phyloP scores from a whole-genome alignment of 164 flowering plant species.

The Aristolochia contorta region DNA sequence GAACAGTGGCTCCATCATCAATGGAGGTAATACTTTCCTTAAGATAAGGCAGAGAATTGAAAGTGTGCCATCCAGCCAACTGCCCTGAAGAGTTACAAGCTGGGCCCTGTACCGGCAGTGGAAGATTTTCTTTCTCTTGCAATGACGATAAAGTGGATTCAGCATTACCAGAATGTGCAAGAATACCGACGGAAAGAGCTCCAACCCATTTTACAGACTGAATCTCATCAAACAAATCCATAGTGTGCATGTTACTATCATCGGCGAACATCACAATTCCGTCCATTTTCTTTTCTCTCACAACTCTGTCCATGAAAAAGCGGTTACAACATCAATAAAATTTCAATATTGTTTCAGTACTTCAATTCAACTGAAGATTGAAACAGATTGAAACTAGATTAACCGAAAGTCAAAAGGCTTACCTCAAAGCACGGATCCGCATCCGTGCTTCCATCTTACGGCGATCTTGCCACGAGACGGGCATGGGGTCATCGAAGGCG shows the following conservation, averaged over 20 bases:
- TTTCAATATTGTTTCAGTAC: conserved; percentile 1
- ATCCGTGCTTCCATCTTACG: conserved; percentile 61
- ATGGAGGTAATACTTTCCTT: conserved; percentile 52
- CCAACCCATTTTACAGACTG: conserved; percentile 84
- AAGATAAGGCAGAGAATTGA: conserved; percentile 47
- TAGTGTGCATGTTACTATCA: conserved; percentile 89
- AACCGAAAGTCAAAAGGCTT: neutral
- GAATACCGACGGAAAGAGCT: conserved; percentile 87
- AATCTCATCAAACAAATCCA: conserved; percentile 94
- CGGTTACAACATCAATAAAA: neutral
- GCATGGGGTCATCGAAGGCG: conserved; percentile 56
- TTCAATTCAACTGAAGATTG: neutral
- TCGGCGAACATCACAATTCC: conserved; percentile 94
- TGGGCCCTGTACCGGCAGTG: conserved; percentile 86
- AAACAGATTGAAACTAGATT: neutral
- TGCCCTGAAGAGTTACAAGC: conserved; percentile 81
- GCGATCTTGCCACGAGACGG: conserved; percentile 62
- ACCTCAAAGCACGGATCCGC: conserved; percentile 84
- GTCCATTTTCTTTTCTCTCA: conserved; percentile 69
- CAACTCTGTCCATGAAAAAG: conserved; percentile 36
- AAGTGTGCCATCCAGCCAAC: conserved; percentile 85
- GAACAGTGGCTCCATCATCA: conserved; percentile 64
- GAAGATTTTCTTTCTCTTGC: conserved; percentile 26
- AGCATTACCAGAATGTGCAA: conserved; percentile 43
- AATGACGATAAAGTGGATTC: conserved; percentile 6